Base-by-base conservation (phyloP, 306 rosid genomes). In the Lablab purpureus region DNA sequence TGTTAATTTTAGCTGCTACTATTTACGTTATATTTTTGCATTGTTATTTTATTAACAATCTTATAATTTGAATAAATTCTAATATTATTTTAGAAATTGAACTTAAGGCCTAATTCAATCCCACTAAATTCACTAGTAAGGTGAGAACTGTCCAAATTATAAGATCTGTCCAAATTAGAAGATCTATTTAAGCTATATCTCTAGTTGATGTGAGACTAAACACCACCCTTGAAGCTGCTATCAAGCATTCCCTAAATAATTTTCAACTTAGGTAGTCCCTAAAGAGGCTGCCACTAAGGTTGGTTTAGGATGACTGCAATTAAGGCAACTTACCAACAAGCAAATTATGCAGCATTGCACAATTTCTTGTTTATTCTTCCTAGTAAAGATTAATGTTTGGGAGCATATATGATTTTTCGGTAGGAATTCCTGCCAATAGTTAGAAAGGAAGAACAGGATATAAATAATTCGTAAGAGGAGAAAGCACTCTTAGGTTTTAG, bases 311-410 rank as follows among this genome's bases (percentile, higher is more conserved):
- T 41, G 46, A 41, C 4, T 5, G 7, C 46, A 10, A 41, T 41
- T 41, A 10, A 10, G 46, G 3, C 46, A 41, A 11, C 46, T 40
- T 40, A 2, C 46, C 46, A 10, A 2, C 12, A 41, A 3, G 50
- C 50, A 46, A 46, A 59, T 69, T 80, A 23, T n/a, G 56, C 32
- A 28, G 50, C 55, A 75, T 34, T 28, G 8, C 18, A n/a, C 36
- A 34, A 34, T 68, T 56, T 75, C 12, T 25, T 37, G 19, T 67
- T 67, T 36, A n/a, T 25, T 60, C 32, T 80, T 19, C 63, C 18
- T 46, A 43, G 0, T 25, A 22, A 54, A 72, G 18, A 14, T 17
- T 25, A 8, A 45, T 27, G 56, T 73, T 64, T 46, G 56, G 14
- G n/a, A 34, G 67, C 59, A 40, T 50, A 49, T 22, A 6, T 64